A percentile compares a stretch with the other conserved stretches of the same genome.
Evolutionary conservation across 192 early-diverging fungal species (phyloP).

Genomic region (Rhizoclosmatium sp.): DNA sequence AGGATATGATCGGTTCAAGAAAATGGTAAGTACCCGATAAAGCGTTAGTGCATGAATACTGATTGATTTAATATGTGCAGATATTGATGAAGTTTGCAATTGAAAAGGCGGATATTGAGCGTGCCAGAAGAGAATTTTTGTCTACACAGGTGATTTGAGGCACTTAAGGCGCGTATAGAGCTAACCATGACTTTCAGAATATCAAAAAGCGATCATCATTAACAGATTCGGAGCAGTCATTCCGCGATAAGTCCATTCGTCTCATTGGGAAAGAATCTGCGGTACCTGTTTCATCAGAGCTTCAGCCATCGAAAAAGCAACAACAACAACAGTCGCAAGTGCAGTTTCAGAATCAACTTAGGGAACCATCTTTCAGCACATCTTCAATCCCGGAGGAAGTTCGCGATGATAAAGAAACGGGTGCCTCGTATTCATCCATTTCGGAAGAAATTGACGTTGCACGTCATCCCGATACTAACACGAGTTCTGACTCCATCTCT

Average conservation of each 20-base stretch:
- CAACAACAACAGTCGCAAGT: too few relatives aligned
- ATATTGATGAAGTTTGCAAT: constrained; percentile 2
- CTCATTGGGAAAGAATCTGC: too few relatives aligned
- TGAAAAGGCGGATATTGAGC: not conserved
- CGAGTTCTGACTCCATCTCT: not conserved
- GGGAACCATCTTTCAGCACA: not conserved
- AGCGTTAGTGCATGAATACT: not conserved
- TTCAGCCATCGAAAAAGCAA: too few relatives aligned
- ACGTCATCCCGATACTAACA: not conserved
- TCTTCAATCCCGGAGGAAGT: not conserved
- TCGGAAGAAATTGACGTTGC: constrained; percentile 7
- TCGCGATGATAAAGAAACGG: not conserved
- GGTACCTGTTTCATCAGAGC: too few relatives aligned
- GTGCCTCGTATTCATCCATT: not conserved
- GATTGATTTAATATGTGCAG: not conserved
- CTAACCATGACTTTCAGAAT: not conserved
- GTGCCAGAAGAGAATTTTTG: constrained; percentile 1
- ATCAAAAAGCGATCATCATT: constrained; percentile 2
- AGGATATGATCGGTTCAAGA: not conserved
- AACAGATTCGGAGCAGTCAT: not conserved
- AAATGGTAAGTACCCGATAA: not conserved
- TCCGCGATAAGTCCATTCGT: too few relatives aligned
- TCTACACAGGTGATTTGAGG: not conserved
- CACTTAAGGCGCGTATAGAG: not conserved
- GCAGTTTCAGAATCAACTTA: too few relatives aligned